phyloP scores from a whole-genome alignment of 2,329 filamentous ascomycete genomes.

The Penicillium psychrosexuale region DNA sequence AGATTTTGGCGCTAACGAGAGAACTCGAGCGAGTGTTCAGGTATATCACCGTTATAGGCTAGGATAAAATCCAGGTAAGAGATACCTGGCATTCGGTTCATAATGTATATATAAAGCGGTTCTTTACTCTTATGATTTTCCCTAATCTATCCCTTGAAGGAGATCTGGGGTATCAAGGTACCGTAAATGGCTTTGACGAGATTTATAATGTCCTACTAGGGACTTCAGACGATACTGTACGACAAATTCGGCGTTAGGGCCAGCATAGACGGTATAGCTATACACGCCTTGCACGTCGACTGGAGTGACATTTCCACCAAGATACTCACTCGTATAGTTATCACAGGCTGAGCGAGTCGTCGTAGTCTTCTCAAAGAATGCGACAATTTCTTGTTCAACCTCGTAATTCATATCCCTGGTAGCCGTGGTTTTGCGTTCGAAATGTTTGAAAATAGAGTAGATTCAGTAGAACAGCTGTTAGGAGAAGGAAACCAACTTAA shows the following conservation, averaged over 20 bases:
- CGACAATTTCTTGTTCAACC: no score
- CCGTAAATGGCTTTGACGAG: conserved; percentile 35
- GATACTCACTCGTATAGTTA: no score
- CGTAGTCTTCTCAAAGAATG: no score
- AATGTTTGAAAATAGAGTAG: no score
- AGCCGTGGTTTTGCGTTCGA: no score
- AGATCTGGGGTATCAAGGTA: conserved; percentile 26
- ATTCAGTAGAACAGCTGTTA: no score
- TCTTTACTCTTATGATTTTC: conserved; percentile 27
- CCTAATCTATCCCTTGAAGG: conserved; percentile 31
- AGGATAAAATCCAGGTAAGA: conserved; percentile 41
- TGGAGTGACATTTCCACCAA: no score
- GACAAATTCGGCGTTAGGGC: conserved; percentile 33
- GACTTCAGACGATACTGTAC: conserved; percentile 42
- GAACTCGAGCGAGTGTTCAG: conserved; percentile 36
- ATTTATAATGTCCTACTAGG: conserved; percentile 27
- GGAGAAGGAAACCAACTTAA: no score
- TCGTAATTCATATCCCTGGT: no score
- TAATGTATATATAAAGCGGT: conserved; percentile 39
- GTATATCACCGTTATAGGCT: conserved; percentile 25
- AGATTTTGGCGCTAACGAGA: conserved; percentile 36
- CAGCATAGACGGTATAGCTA: conserved; percentile 31
- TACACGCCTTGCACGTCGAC: no score
- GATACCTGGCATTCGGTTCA: conserved; percentile 33
- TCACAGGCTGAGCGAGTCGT: no score